Evolutionary conservation across 768 basidiomycete genomes (phyloP).

Genomic region (Hericium coralloides): DNA sequence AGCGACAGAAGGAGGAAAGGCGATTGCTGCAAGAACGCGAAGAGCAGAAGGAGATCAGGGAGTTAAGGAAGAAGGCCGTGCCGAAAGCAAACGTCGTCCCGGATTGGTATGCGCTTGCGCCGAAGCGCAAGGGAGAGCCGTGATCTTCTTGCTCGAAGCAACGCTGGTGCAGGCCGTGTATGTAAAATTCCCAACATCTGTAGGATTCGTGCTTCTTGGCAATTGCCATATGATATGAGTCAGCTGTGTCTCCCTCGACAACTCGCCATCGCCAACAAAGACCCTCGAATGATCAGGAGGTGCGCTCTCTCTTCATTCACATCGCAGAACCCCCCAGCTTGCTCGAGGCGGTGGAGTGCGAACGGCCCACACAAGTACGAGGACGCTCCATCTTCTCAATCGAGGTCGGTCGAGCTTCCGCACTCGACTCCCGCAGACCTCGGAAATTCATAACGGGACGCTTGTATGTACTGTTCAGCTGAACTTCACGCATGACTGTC

Average conservation of each 20-base stretch:
- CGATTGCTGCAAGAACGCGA: constrained; percentile 39
- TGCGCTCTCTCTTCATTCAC: too few species aligned
- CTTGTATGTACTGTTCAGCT: too few species aligned
- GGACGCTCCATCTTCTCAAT: too few species aligned
- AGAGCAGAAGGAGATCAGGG: constrained; percentile 53
- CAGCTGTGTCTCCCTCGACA: not conserved
- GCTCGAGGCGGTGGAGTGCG: too few species aligned
- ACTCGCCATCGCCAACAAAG: not conserved
- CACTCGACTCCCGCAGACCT: too few species aligned
- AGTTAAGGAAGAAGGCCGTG: constrained; percentile 52
- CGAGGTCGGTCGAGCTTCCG: too few species aligned
- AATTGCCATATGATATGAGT: not conserved
- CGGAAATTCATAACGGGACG: too few species aligned
- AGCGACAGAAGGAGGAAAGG: constrained; percentile 37
- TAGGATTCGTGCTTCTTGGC: not conserved
- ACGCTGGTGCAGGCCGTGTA: not conserved
- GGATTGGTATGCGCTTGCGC: constrained; percentile 67
- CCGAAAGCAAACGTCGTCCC: constrained; percentile 66
- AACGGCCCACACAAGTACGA: too few species aligned
- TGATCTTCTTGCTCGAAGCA: constrained; percentile 3
- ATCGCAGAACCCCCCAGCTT: too few species aligned
- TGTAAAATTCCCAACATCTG: not conserved
- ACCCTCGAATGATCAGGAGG: too few species aligned
- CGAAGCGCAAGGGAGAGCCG: constrained; percentile 32
- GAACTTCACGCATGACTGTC: too few species aligned